A percentile compares a stretch with the other conserved stretches of the same genome.
Conservation (phyloP, 805 yeast species). For the Wickerhamomyces strasburgensis region DNA sequence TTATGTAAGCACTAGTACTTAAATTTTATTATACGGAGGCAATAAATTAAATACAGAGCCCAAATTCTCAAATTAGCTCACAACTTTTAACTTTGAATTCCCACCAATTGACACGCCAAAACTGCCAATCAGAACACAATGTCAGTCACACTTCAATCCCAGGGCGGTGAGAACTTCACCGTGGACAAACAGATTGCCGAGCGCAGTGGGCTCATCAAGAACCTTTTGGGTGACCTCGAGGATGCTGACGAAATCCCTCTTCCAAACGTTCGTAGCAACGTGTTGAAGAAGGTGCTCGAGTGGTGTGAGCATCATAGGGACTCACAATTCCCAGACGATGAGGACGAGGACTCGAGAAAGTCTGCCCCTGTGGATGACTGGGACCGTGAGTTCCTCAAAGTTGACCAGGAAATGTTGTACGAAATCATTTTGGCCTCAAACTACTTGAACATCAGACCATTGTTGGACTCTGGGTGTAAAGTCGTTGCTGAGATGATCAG, state of each 20-base stretch:
- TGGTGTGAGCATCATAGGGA: constrained; percentile 96
- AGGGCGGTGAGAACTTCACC: constrained; percentile 74
- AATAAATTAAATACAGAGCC: background rate
- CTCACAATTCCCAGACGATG: constrained; percentile 69
- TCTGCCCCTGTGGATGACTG: constrained; percentile 92
- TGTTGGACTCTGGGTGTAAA: constrained; percentile 74
- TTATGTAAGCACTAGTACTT: too few species aligned
- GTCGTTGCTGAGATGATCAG: constrained; percentile 81
- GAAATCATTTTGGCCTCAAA: constrained; percentile 81
- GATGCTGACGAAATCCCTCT: constrained; percentile 77
- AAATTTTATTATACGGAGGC: background rate
- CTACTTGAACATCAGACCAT: constrained; percentile 68
- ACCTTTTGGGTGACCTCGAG: constrained; percentile 74
- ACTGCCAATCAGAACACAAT: constrained; percentile 6
- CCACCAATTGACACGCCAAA: constrained; percentile 1
- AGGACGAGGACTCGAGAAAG: constrained; percentile 78
- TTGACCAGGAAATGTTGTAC: constrained; percentile 86
- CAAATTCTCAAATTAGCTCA: too few species aligned
- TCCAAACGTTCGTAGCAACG: constrained; percentile 84
- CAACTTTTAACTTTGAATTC: too few species aligned
- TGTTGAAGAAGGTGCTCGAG: constrained; percentile 84
- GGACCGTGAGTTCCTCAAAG: constrained; percentile 92
- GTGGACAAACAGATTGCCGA: constrained; percentile 82
- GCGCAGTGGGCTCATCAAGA: constrained; percentile 77
- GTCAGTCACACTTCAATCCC: constrained; percentile 58